Percentiles rank a stretch among this genome's conserved stretches.
phyloP scores from a whole-genome alignment of 441 rosid species.

The Melastoma candidum region DNA sequence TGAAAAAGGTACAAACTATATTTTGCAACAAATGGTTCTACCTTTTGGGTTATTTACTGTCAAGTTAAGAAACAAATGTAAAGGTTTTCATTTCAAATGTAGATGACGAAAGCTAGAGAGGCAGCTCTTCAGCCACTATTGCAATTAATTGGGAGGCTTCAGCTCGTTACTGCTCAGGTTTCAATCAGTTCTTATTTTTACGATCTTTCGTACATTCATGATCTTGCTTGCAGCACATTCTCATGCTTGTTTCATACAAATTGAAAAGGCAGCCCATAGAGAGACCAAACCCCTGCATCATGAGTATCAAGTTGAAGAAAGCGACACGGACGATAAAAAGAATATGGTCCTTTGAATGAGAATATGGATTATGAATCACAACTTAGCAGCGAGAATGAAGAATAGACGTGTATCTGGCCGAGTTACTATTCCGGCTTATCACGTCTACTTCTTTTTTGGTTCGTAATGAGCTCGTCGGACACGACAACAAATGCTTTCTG shows the following conservation, averaged over 20 bases:
- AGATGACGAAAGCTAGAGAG: constrained; percentile 57
- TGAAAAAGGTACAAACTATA: constrained; percentile 42
- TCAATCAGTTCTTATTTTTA: constrained; percentile 9
- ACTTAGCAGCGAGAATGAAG: constrained; percentile 58
- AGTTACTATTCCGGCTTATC: too few relatives aligned
- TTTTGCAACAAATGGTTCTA: not conserved
- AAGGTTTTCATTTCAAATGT: constrained; percentile 8
- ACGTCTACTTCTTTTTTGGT: too few relatives aligned
- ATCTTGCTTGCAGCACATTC: not conserved
- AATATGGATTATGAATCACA: constrained; percentile 65
- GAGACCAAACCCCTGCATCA: constrained; percentile 21
- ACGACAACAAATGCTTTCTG: too few relatives aligned
- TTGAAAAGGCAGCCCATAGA: constrained; percentile 42
- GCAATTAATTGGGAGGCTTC: constrained; percentile 66
- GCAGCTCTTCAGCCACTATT: constrained; percentile 52
- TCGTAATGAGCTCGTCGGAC: too few relatives aligned
- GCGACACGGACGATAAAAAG: constrained; percentile 11
- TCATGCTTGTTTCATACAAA: constrained; percentile 26
- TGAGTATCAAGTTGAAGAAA: constrained; percentile 34
- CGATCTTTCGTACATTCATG: constrained; percentile 3
- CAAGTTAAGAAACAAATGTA: not conserved
- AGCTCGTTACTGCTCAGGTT: constrained; percentile 76
- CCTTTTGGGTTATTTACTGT: not conserved
- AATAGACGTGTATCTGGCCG: constrained; percentile 6
- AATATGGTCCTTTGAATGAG: constrained; percentile 29